phyloP scores from a whole-genome alignment of 805 yeast species.

The Starmerella geochares region DNA sequence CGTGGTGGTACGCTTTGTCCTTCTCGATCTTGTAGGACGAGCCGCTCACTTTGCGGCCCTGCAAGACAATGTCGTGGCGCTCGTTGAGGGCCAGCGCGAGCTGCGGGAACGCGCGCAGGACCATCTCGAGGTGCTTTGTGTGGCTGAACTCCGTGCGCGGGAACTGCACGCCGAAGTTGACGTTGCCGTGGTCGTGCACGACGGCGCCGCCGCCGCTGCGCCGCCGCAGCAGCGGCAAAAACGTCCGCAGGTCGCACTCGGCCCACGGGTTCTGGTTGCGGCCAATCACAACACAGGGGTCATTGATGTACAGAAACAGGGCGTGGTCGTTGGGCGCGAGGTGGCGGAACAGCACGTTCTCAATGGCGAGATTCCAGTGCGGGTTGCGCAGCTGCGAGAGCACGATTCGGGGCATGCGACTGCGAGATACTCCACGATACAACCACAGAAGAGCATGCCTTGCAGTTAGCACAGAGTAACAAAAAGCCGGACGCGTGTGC shows the following conservation, averaged over 20 bases:
- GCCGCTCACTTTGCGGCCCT: slow-evolving; percentile 63
- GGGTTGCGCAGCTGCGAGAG: slow-evolving; percentile 57
- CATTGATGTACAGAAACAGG: slow-evolving; percentile 62
- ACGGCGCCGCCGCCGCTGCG: slow-evolving; percentile 95
- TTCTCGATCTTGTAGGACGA: slow-evolving; percentile 80
- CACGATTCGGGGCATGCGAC: slow-evolving; percentile 46
- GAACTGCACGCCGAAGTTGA: slow-evolving; percentile 73
- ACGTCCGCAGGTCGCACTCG: slow-evolving; percentile 57
- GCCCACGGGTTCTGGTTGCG: slow-evolving; percentile 93
- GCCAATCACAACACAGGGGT: slow-evolving; percentile 86
- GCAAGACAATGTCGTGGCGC: slow-evolving; percentile 65
- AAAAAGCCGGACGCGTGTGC: no score
- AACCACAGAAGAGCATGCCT: no score
- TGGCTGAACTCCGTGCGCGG: slow-evolving; percentile 52
- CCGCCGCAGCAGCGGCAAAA: slow-evolving; percentile 67
- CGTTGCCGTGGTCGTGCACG: slow-evolving; percentile 84
- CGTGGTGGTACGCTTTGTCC: slow-evolving; percentile 86
- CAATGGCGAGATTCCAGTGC: slow-evolving; percentile 66
- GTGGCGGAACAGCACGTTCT: slow-evolving; percentile 57
- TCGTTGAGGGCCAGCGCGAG: slow-evolving; percentile 44
- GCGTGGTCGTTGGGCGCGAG: slow-evolving; percentile 36
- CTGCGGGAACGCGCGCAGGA: slow-evolving; percentile 36
- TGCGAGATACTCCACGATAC: no score
- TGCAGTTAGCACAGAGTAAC: no score
- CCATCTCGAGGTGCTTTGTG: slow-evolving; percentile 42